Evolutionary conservation across 371 early-diverging fungal species (phyloP), one percentile per base, ranked within the genome.

Genomic region (Gilbertella persicaria): DNA sequence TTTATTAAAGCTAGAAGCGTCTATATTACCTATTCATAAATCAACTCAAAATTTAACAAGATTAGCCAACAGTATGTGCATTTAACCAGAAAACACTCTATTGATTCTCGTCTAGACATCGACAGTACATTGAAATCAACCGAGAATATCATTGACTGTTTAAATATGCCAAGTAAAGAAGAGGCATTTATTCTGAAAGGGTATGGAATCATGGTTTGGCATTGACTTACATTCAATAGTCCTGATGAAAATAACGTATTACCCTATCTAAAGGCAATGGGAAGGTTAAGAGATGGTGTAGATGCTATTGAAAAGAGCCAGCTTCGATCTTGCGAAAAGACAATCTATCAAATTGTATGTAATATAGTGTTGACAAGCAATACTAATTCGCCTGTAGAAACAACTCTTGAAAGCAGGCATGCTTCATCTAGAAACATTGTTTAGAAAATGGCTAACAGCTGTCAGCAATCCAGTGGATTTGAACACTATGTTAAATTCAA

Each of bases 11-110:
- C 69, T 95, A 16, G 94, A 92, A 49, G 79, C 84, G 10, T 86
- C 89, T 5, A 91, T 94, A 5, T 66, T 89, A 17, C 94, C 96
- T 8, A 94, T 95, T 41, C 91, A 94, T 58, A 79, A 79, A 45
- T 80, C 90, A 16, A 94, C 94, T n/a, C 88, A 90, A 53, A 87
- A 86, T 64, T 63, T 95, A 46, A 90, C 92, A 0, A 73, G 76
- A 28, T 59, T 91, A 2, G 88, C 87, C 23, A 89, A 87, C 50
- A 93, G 92, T 93, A 82, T 9, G 4, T 19, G 16, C 5, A 3
- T 20, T 23, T 24, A 30, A 21, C 44, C 52, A 12, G 20, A 5
- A n/a, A 4, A 19, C 7, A 5, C n/a, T 47, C 20, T 41, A 13
- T 10, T 25, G 5, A 5, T 30, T 2, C 5, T 33, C 2, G 8